Base-by-base conservation (phyloP, 2,329 filamentous ascomycete species). In the Scortechinia acanthostroma region DNA sequence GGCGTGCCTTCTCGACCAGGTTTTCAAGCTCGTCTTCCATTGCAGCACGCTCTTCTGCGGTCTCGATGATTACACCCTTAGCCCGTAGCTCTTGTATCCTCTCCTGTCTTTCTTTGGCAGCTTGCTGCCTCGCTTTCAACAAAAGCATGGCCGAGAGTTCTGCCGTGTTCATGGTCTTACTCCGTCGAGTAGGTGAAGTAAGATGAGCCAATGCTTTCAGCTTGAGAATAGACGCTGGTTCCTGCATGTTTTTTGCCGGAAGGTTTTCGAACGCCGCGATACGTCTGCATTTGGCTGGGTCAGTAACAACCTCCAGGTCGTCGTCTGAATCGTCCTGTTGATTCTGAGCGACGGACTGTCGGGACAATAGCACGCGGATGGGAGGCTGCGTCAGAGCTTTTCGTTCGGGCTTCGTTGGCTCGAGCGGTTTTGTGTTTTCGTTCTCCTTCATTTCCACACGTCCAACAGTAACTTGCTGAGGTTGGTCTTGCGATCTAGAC, bases 21-120 rank as follows among this genome's bases (percentile, higher is more conserved):
- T 83, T 73, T 51, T 83, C 80, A 37, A 83, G 68, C 44, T 79
- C 72, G 48, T 76, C 70, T 50, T 81, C 73, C 50, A 80, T 73
- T 22, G 70, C 70, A 50, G 79, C 75, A 4, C 73, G 68, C 52
- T 84, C 77, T 53, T 83, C 79, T 4, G 73, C 70, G 1, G 74
- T 82, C 54, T 81, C 74, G 23, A 83, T 63, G 28, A 74, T 58
- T 22, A 82, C 69, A 6, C 80, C 80, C 53, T 73, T 75, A 2
- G 71, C 73, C 48, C 68, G 69, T 37, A 83, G 63, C 47, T 79
- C 74, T n/a, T 73, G 70, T 37, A 84, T 71, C 48, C 71, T 76
- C 52, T 80, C 76, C 45, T 70, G 62, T 48, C 76, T 68, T 49
- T 77, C 76, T 49, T 66, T 63, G 13, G 68, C 65, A 21, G 77